Evolutionary conservation across 2,329 filamentous ascomycete species (phyloP).

Genomic region (Talaromyces sp.): DNA sequence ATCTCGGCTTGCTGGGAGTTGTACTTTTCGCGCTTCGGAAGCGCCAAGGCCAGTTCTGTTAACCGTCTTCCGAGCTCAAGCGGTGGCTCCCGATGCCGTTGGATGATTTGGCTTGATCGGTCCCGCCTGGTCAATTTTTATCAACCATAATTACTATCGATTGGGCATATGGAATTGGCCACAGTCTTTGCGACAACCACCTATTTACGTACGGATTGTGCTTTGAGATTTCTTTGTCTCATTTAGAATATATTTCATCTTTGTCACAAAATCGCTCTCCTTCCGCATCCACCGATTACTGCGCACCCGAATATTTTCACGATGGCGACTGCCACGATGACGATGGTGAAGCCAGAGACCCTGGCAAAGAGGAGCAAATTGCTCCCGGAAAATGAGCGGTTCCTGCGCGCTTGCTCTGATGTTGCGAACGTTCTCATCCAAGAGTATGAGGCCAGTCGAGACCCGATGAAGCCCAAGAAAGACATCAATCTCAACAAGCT

Average conservation of each 20-base stretch:
- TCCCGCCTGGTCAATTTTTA: slow-evolving; percentile 12
- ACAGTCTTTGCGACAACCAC: not conserved
- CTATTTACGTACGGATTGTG: not conserved
- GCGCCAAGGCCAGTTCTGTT: slow-evolving; percentile 12
- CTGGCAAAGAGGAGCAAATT: slow-evolving; percentile 70
- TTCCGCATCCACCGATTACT: not conserved
- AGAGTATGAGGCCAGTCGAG: slow-evolving; percentile 78
- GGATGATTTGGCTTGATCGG: not conserved
- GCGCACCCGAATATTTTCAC: slow-evolving; percentile 26
- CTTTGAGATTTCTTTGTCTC: not conserved
- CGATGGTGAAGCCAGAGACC: slow-evolving; percentile 51
- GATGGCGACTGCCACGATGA: slow-evolving; percentile 59
- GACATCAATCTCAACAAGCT: slow-evolving; percentile 92
- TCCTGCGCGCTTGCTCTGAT: slow-evolving; percentile 89
- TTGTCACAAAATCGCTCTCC: not conserved
- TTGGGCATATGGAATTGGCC: not conserved
- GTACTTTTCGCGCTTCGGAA: slow-evolving; percentile 16
- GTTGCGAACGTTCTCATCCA: slow-evolving; percentile 92
- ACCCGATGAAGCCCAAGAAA: slow-evolving; percentile 68
- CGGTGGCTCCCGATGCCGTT: slow-evolving; percentile 12
- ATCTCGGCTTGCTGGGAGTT: slow-evolving; percentile 3
- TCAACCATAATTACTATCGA: not conserved
- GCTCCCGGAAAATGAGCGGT: slow-evolving; percentile 89
- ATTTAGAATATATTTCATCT: not conserved
- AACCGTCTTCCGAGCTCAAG: slow-evolving; percentile 14